Base-by-base conservation (phyloP, 495 filamentous ascomycete species). In the Penicillium ochrochloron region DNA sequence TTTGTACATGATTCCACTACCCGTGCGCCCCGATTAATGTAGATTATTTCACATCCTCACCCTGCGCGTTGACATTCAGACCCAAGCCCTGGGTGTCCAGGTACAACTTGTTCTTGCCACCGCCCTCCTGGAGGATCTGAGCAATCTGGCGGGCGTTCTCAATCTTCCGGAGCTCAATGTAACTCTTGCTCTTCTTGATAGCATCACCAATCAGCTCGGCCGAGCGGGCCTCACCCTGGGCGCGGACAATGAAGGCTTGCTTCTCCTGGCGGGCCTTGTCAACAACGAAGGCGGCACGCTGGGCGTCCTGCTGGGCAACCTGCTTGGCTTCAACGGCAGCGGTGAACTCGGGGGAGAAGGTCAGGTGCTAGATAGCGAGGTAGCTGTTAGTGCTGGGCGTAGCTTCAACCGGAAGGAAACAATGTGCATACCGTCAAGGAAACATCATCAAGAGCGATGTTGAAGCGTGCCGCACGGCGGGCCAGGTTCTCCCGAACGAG, bases 221-320 rank as follows among this genome's bases (percentile, higher is more conserved):
- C 52, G 95, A 98, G 68, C 95, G 92, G 46, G 95, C 95, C 81
- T 99, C 95, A 93, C 95, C 95, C 86, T 98, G 96, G 15, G 95
- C 95, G 77, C 93, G 91, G 70, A 99, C 95, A 69, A 99, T 94
- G 82, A 92, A 97, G 62, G 95, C 95, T 82, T 98, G 96, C 84
- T 99, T 99, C 85, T 99, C 95, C 78, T 99, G 95, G 64, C 95
- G 91, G 39, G 95, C 95, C 82, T 98, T 98, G 86, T 99, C 95
- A 67, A 99, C 95, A 42, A 98, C 84, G 84, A 99, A 99, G 46
- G 95, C 95, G 33, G 95, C 95, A 61, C 94, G 89, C 76, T 99
- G 95, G 21, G 95, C 95, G 74, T 99, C 95, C 84, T 99, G 95
- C 73, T 99, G 95, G 17, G 95, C 95, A 60, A 99, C 95, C 81